Conservation (phyloP, 441 rosid genomes). For the Corymbia citriodora region DNA sequence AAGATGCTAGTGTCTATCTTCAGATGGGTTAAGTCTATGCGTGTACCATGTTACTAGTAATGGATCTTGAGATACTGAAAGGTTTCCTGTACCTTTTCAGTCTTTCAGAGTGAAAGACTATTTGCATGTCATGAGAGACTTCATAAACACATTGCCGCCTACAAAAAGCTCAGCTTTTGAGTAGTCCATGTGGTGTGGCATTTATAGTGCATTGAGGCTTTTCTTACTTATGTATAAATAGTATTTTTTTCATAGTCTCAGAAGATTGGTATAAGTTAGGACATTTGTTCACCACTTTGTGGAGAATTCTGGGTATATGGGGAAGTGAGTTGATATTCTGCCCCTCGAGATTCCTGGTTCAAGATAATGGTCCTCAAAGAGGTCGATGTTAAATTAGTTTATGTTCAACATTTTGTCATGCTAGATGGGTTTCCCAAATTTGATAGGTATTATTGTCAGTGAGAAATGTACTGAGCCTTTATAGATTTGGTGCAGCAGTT, state of each 20-base stretch:
- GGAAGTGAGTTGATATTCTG: neutral
- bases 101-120: neutral
- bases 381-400: neutral
- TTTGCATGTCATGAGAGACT: neutral
- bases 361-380: neutral
- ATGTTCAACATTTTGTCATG: neutral
- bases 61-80: neutral
- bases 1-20: neutral
- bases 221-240: neutral
- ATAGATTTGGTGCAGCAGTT: neutral
- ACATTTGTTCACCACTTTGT: neutral
- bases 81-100: neutral
- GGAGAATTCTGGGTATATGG: neutral
- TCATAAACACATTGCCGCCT: neutral
- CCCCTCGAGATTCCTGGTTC: neutral
- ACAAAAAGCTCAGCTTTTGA: neutral
- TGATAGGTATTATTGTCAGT: neutral
- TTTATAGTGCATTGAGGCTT: neutral
- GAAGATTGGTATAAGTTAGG: neutral
- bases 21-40: neutral
- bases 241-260: neutral
- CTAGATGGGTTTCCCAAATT: neutral
- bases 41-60: neutral
- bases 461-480: neutral
- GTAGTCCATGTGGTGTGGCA: neutral